Conservation (phyloP, 23 red algal genomes). For the Agarophyton chilense region DNA sequence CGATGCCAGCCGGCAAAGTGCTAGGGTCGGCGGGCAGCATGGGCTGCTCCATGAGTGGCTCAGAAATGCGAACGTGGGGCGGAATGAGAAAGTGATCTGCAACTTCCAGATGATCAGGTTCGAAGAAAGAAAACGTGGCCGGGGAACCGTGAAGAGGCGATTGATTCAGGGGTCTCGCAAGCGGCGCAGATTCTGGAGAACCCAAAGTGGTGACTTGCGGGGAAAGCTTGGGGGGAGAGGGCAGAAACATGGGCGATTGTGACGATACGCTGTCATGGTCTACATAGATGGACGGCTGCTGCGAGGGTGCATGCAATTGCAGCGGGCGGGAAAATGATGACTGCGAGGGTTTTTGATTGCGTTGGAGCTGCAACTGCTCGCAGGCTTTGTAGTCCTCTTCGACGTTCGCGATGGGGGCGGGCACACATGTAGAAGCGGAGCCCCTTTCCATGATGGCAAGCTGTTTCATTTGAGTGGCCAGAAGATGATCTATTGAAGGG, state of each 20-base stretch:
- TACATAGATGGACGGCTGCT: background rate
- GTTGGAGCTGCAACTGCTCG: background rate
- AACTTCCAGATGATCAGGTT: constrained; percentile 8
- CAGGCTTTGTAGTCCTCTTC: background rate
- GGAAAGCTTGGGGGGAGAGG: background rate
- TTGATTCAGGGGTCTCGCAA: background rate
- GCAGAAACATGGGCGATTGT: background rate
- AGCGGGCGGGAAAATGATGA: background rate
- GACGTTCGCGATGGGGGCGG: constrained; percentile 2
- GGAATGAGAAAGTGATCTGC: constrained; percentile 41
- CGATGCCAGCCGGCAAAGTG: constrained; percentile 33
- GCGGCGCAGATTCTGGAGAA: background rate
- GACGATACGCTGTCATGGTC: background rate
- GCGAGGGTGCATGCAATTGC: background rate
- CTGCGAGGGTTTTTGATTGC: background rate
- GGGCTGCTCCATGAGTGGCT: constrained; percentile 17
- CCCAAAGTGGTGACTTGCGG: background rate
- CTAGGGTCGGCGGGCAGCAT: constrained; percentile 41
- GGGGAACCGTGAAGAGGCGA: background rate
- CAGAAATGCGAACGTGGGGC: background rate
- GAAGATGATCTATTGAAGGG: constrained; percentile 22
- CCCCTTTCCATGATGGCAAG: constrained; percentile 56
- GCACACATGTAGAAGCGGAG: background rate
- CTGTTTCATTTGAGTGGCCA: constrained; percentile 37
- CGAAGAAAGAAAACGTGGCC: background rate